Base-by-base conservation (phyloP, 257 asterid genomes). In the Avicennia marina region DNA sequence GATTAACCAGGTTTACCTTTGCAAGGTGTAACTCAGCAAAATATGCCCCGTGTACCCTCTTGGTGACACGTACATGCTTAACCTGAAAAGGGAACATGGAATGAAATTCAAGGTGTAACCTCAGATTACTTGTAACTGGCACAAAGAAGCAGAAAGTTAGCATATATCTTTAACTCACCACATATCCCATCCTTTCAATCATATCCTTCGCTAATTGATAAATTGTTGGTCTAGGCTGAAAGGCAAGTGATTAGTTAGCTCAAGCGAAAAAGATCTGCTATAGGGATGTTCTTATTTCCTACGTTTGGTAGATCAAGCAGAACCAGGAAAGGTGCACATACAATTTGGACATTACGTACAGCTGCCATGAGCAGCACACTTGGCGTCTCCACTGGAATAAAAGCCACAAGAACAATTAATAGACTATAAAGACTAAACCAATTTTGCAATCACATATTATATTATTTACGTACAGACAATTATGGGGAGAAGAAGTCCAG, bases 311-410 rank as follows among this genome's bases (percentile, higher is more conserved):
- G 38, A 33, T 33, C 45, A 34, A 64, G 21, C 17, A 60, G 39
- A 60, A 46, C 19, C 13, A 46, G 4, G 32, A 68, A 56, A 53
- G 27, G 68, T 20, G 60, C 48, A 66, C 90, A 5, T 73, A 89
- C 99, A 75, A 93, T 86, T 79, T 78, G 95, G 71, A 86, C 95
- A 74, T 93, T 86, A 21, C 97, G 90, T 12, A 93, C 62, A 54
- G 97, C 99, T 47, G 97, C 99, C 99, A 93, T 93, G 56, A 93
- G 95, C 55, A 93, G 67, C 67, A 79, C 89, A 69, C 96, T 89
- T 0, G 95, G 97, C 99, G 89, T 88, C 89, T 93, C 99, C 97
- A 89, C 99, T 93, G 85, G 19, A 38, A 76, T 2, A 69, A 54
- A 74, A 57, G 27, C 50, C 58, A 73, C 39, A 60, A 58, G 36